Evolutionary conservation across 164 flowering plant species (phyloP).

Genomic region (Liquidambar formosana): DNA sequence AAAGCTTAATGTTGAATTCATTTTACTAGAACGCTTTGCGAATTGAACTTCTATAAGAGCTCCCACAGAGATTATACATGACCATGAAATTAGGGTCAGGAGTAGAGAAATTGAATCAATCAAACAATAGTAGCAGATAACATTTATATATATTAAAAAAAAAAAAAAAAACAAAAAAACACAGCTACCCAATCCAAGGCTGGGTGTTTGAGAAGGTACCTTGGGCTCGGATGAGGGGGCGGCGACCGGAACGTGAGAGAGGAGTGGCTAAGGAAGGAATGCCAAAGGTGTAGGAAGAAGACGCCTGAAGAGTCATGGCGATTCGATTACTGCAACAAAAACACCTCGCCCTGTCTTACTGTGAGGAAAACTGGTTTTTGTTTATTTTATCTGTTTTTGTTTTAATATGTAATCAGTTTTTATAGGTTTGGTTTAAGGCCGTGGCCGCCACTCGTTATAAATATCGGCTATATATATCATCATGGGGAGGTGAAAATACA

Average conservation of each 20-base stretch:
- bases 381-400: neutral
- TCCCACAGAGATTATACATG: too few relatives aligned
- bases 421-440: neutral
- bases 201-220: constrained; percentile 29
- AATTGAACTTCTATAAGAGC: too few relatives aligned
- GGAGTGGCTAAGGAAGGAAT: constrained; percentile 37
- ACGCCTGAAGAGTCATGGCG: constrained; percentile 55
- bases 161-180: neutral
- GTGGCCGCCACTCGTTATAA: constrained; percentile 13
- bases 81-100: too few relatives aligned
- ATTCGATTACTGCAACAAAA: constrained; percentile 3
- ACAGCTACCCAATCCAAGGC: neutral
- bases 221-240: constrained; percentile 42
- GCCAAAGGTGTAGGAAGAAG: constrained; percentile 39
- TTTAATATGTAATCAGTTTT: neutral
- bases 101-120: too few relatives aligned
- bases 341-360: neutral
- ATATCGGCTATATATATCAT: neutral
- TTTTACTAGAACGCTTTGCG: too few relatives aligned
- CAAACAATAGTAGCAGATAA: too few relatives aligned
- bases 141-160: too few relatives aligned
- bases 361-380: neutral
- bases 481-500: neutral
- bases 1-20: too few relatives aligned
- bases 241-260: constrained; percentile 25